Conservation (phyloP, 257 asterid genomes). For the Capsicum baccatum region DNA sequence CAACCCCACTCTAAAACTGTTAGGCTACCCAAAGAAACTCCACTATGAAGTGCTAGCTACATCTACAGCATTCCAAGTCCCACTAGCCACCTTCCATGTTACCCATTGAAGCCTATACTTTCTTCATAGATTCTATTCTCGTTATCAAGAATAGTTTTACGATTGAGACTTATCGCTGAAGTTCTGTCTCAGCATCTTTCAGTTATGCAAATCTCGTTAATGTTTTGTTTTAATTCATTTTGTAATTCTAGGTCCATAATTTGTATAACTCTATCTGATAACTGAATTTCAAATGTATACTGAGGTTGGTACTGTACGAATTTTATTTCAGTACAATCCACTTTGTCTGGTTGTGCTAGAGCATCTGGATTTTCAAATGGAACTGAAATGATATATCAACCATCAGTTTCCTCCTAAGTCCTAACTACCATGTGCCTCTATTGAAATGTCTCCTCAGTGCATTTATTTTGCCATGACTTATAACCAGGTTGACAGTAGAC, state of each 20-base stretch:
- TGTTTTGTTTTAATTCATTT: background rate
- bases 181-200: background rate
- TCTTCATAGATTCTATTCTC: slow-evolving; percentile 18
- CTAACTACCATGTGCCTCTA: slow-evolving; percentile 44
- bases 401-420: slow-evolving; percentile 33
- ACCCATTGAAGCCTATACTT: slow-evolving; percentile 18
- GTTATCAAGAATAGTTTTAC: background rate
- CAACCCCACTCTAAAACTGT: slow-evolving; percentile 25
- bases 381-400: background rate
- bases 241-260: background rate
- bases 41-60: slow-evolving; percentile 28
- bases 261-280: background rate
- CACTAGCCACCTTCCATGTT: slow-evolving; percentile 19
- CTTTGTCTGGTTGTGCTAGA: background rate
- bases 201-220: background rate
- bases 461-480: slow-evolving; percentile 35
- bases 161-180: background rate
- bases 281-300: background rate
- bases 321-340: background rate
- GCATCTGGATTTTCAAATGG: background rate
- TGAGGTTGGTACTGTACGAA: background rate
- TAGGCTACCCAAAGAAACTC: slow-evolving; percentile 21
- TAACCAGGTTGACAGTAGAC: slow-evolving; percentile 15
- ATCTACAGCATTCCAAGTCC: slow-evolving; percentile 27
- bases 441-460: slow-evolving; percentile 29